Base-by-base conservation (phyloP, 257 asterid species). In the Ophiorrhiza pumila region DNA sequence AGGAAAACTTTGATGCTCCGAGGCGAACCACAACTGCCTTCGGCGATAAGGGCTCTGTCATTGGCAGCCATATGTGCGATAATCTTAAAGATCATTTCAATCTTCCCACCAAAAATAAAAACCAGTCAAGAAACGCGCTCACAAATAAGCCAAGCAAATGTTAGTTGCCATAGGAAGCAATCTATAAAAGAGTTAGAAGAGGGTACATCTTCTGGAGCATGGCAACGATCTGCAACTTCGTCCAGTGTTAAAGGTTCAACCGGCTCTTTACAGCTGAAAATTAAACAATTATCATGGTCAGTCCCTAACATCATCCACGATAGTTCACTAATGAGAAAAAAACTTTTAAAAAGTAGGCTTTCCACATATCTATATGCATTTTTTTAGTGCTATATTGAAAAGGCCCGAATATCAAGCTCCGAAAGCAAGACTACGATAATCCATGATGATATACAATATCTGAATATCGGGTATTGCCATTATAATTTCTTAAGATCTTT, bases 1-100 rank as follows among this genome's bases (percentile, higher is more conserved):
- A 95, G 86, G 83, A 79, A 92, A 66, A 90, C 98, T 84, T 89
- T 95, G 74, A 92, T 34, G 86, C 98, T 95, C 64, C 96, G 75
- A 14, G 99, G 98, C 6, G 98, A 87, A 74, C 99, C 99, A 68
- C 99, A 95, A 65, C 84, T 88, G 50, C 99, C 99, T 88, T 95
- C 99, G 12, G 90, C 98, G 20, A 95, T 90, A 46, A 95, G 87
- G 76, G 98, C 99, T 92, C 99, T 89, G 78, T 92, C 98, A 62
- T 95, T 95, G 52, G 99, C 97, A 73, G 99, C 93, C 96, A 95
- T 90, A 83, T 95, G 99, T 0, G 92, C 89, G 8, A 95, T 79
- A 35, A 95, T 92, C 94, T 95, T 95, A 74, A 90, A 92, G 57
- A 95, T 95, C 98, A 95, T 95, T 77, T 95, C 99, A 80, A 95